Evolutionary conservation across 768 basidiomycete species (phyloP).

Genomic region (Amanita polypyramis): DNA sequence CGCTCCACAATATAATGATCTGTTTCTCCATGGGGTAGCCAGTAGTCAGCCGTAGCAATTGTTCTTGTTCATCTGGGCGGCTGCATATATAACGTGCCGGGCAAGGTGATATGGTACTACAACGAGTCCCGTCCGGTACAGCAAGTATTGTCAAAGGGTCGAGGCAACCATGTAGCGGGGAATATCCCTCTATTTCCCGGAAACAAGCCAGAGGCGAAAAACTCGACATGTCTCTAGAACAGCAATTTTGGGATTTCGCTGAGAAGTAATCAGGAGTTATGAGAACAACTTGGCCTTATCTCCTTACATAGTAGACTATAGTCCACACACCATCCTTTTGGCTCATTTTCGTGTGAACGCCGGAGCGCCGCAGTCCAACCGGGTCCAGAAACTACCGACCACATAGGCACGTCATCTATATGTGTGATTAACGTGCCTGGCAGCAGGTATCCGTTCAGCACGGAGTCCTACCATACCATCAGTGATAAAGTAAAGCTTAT

Average conservation of each 20-base stretch:
- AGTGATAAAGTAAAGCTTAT: not conserved
- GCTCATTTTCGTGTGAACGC: conserved; percentile 8
- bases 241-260: conserved; percentile 18
- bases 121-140: conserved; percentile 24
- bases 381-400: conserved; percentile 18
- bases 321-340: conserved; percentile 55
- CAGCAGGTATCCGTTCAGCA: conserved; percentile 44
- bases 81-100: conserved; percentile 34
- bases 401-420: conserved; percentile 53
- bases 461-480: conserved; percentile 38
- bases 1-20: conserved; percentile 61
- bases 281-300: not conserved
- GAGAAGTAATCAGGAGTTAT: not conserved
- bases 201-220: conserved; percentile 34
- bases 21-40: conserved; percentile 13
- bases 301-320: conserved; percentile 13
- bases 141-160: conserved; percentile 48
- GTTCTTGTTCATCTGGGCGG: conserved; percentile 34
- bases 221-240: conserved; percentile 13
- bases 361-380: conserved; percentile 38
- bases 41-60: conserved; percentile 48
- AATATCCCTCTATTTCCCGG: conserved; percentile 17
- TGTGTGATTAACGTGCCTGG: conserved; percentile 49
- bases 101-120: conserved; percentile 27
- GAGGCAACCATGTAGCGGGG: conserved; percentile 32